Evolutionary conservation across 345 rosid genomes (phyloP).

Genomic region (Syzygium aqueum): DNA sequence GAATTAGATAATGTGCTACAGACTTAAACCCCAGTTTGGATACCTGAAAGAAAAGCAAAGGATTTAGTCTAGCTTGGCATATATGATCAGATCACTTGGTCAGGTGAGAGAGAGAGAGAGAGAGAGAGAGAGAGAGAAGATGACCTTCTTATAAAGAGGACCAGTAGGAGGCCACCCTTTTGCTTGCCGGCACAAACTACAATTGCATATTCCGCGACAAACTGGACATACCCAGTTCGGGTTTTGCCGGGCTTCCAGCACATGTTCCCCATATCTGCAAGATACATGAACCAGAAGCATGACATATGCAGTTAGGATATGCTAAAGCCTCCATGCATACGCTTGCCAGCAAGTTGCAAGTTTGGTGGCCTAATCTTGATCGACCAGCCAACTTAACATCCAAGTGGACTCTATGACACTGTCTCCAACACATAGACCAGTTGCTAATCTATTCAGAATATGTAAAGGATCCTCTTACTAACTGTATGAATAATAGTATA

Average conservation of each 20-base stretch:
- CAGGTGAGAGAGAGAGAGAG: neutral
- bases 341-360: neutral
- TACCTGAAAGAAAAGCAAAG: slow-evolving; percentile 35
- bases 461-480: neutral
- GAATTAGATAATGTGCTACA: slow-evolving; percentile 88
- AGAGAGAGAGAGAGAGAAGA: neutral
- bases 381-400: neutral
- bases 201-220: slow-evolving; percentile 92
- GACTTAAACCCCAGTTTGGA: slow-evolving; percentile 70
- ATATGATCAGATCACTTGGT: neutral
- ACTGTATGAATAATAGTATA: neutral
- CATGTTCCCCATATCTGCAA: slow-evolving; percentile 86
- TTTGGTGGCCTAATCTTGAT: neutral
- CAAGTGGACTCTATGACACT: neutral
- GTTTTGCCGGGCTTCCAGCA: slow-evolving; percentile 75
- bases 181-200: slow-evolving; percentile 73
- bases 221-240: slow-evolving; percentile 75
- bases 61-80: neutral
- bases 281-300: neutral
- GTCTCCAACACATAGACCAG: neutral
- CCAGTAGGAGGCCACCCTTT: slow-evolving; percentile 92
- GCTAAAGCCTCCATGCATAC: neutral
- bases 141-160: slow-evolving; percentile 57
- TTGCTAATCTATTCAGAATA: neutral
- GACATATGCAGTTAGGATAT: neutral